phyloP scores from a whole-genome alignment of 371 early-diverging fungal genomes.

The Mortierella sp. region DNA sequence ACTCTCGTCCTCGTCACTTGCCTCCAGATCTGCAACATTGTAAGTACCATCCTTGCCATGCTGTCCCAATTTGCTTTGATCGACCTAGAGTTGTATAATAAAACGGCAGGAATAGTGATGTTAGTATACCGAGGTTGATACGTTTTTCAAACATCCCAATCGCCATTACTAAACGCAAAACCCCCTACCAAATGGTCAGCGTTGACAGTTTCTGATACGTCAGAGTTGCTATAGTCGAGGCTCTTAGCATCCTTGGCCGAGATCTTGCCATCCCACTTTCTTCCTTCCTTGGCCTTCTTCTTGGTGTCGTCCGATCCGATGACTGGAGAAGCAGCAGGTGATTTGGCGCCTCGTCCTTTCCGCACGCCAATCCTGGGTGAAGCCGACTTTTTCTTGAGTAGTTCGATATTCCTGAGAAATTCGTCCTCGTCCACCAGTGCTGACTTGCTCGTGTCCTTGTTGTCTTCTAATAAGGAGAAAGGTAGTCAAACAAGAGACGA shows the following conservation, averaged over 20 bases:
- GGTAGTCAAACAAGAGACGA: not conserved
- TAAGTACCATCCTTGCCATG: conserved; percentile 84
- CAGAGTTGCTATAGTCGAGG: conserved; percentile 75
- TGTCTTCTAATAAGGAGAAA: conserved; percentile 27
- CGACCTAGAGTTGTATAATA: conserved; percentile 57
- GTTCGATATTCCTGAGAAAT: conserved; percentile 72
- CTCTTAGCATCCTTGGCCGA: conserved; percentile 76
- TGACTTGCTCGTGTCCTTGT: conserved; percentile 21
- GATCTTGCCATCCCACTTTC: conserved; percentile 77
- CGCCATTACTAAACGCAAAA: not conserved
- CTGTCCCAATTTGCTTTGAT: conserved; percentile 72
- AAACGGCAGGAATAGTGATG: not conserved
- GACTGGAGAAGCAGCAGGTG: conserved; percentile 53
- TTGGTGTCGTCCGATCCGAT: conserved; percentile 55
- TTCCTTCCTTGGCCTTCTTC: conserved; percentile 65
- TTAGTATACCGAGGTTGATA: not conserved
- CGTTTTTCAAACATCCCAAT: not conserved
- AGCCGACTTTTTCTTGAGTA: conserved; percentile 60
- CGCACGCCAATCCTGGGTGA: conserved; percentile 57
- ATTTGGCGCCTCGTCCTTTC: conserved; percentile 53
- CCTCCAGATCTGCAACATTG: conserved; percentile 84
- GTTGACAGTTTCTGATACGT: conserved; percentile 36
- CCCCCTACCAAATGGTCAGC: conserved; percentile 50
- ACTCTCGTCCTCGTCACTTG: conserved; percentile 66
- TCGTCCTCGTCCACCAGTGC: conserved; percentile 71